Percentiles rank a stretch among this genome's conserved stretches.
phyloP scores from a whole-genome alignment of 169 alveolate species.

The Eimeria acervulina region DNA sequence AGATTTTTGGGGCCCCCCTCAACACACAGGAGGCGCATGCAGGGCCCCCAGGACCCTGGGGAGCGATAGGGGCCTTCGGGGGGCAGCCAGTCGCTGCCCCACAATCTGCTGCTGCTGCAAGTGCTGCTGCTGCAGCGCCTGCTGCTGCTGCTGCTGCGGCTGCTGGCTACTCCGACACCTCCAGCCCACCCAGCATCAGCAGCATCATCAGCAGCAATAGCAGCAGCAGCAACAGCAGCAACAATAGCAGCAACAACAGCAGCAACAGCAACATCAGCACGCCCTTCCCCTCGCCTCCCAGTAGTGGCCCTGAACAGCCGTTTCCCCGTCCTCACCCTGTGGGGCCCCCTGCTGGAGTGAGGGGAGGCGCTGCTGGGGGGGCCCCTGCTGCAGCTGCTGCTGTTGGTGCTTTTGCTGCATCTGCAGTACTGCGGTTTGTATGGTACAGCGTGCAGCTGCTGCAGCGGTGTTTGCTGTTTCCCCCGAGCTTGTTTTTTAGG shows the following conservation, averaged over 20 bases:
- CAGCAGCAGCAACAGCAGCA: slow-evolving; percentile 36
- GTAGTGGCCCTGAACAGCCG: background rate
- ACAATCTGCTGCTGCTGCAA: background rate
- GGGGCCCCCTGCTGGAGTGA: background rate
- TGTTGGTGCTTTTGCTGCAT: background rate
- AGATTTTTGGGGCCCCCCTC: slow-evolving; percentile 68
- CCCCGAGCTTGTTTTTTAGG: background rate
- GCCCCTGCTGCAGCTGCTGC: slow-evolving; percentile 2
- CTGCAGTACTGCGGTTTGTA: background rate
- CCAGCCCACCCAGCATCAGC: slow-evolving; percentile 42
- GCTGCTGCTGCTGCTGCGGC: slow-evolving; percentile 26
- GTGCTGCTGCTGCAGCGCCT: slow-evolving; percentile 1
- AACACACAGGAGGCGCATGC: background rate
- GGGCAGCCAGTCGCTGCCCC: background rate
- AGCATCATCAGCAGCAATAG: slow-evolving; percentile 13
- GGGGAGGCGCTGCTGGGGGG: background rate
- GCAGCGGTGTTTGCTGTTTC: slow-evolving; percentile 30
- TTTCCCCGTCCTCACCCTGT: background rate
- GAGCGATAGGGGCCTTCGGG: background rate
- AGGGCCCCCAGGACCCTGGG: slow-evolving; percentile 3
- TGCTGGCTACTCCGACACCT: background rate
- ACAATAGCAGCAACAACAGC: slow-evolving; percentile 63
- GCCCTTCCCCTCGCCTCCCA: slow-evolving; percentile 36
- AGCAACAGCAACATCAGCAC: slow-evolving; percentile 58
- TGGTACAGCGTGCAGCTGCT: slow-evolving; percentile 2